A percentile compares a stretch with the other conserved stretches of the same genome.
phyloP scores from a whole-genome alignment of 257 asterid species.

The Capsicum pubescens region DNA sequence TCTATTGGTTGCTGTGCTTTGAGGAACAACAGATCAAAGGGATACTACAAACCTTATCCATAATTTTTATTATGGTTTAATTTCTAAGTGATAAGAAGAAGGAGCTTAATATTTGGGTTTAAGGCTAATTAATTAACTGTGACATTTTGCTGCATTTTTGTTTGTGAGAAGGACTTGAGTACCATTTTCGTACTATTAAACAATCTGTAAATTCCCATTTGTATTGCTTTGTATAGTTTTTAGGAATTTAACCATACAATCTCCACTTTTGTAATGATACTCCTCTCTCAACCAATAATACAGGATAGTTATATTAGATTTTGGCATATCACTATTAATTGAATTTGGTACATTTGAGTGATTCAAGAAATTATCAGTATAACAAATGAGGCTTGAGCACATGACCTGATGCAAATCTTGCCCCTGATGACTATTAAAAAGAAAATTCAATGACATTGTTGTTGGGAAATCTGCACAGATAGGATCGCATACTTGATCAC shows the following conservation, averaged over 20 bases:
- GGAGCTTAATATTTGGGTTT: background rate
- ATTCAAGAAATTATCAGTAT: background rate
- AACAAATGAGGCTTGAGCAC: background rate
- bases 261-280: background rate
- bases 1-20: constrained; percentile 77
- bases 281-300: background rate
- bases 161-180: constrained; percentile 10
- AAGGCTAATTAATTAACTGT: background rate
- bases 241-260: background rate
- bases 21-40: constrained; percentile 42
- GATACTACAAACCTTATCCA: constrained; percentile 20
- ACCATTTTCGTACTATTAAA: background rate
- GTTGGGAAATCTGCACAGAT: background rate
- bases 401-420: background rate
- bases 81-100: background rate
- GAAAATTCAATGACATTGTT: background rate
- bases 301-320: background rate
- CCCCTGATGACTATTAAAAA: background rate
- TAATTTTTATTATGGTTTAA: background rate
- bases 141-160: background rate
- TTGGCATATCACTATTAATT: background rate
- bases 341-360: background rate
- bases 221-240: background rate
- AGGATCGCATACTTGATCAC: too few species aligned
- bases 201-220: background rate